Conservation (phyloP, 2,329 filamentous ascomycete genomes). For the Hawksworthiomyces lignivorus region DNA sequence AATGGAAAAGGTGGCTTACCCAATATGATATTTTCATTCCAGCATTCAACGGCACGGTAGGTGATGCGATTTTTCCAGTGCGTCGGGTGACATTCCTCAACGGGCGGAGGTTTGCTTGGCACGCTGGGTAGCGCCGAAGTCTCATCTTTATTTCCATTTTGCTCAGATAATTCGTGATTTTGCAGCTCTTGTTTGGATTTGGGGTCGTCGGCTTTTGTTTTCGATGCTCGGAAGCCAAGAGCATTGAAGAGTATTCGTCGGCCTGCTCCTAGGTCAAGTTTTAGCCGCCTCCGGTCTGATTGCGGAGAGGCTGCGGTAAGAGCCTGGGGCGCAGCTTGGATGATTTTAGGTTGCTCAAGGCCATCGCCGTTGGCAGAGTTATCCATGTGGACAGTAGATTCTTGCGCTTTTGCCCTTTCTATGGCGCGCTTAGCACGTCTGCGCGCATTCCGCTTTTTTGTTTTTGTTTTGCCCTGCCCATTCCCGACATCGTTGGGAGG, state of each 20-base stretch:
- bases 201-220: no score
- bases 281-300: constrained; percentile 17
- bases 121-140: no score
- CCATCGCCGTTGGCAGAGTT: no score
- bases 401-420: not conserved
- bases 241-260: constrained; percentile 65
- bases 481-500: no score
- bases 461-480: constrained; percentile 29
- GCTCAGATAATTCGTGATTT: no score
- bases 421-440: constrained; percentile 31
- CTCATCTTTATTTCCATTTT: no score
- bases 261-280: constrained; percentile 48
- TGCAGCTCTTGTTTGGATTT: no score
- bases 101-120: no score
- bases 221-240: constrained; percentile 56
- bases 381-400: no score
- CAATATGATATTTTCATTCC: constrained; percentile 58
- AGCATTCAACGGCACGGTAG: constrained; percentile 77
- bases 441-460: constrained; percentile 45
- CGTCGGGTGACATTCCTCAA: constrained; percentile 25
- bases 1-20: constrained; percentile 84
- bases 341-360: no score
- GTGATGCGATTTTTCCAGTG: constrained; percentile 68
- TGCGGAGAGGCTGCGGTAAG: not conserved
- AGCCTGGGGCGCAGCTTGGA: no score